Conservation (phyloP, 179 eudicot genomes). For the Carnegiea gigantea region DNA sequence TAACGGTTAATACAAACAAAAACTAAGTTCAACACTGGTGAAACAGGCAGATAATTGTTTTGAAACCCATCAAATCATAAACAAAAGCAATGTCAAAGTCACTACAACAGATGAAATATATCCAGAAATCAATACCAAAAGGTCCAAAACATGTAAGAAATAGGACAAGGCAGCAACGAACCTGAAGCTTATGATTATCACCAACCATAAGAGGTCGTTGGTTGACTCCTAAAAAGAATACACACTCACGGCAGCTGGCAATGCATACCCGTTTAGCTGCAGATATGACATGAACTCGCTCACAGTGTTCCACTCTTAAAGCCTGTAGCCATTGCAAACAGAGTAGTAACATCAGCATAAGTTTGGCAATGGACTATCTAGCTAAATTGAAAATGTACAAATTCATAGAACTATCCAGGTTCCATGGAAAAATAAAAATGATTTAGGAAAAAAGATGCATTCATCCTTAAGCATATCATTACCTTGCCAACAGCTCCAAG, state of each 20-base stretch:
- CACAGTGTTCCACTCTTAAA: slow-evolving; percentile 93
- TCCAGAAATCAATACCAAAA: not conserved
- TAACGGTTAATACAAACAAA: not conserved
- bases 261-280: slow-evolving; percentile 88
- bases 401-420: not conserved
- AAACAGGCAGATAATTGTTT: not conserved
- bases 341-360: not conserved
- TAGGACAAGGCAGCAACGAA: slow-evolving; percentile 13
- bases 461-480: slow-evolving; percentile 19
- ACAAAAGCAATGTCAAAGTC: not conserved
- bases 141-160: not conserved
- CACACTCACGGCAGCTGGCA: slow-evolving; percentile 95
- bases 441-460: not conserved
- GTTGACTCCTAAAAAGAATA: slow-evolving; percentile 44
- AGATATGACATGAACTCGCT: slow-evolving; percentile 87
- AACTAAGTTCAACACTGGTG: not conserved
- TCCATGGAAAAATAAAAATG: not conserved
- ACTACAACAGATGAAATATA: not conserved
- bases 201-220: slow-evolving; percentile 52
- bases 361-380: slow-evolving; percentile 14
- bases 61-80: not conserved
- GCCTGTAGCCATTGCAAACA: slow-evolving; percentile 45
- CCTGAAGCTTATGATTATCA: slow-evolving; percentile 55
- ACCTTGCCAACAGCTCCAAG: slow-evolving; percentile 99
- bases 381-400: not conserved